phyloP scores from a whole-genome alignment of 2,329 filamentous ascomycete genomes.

The Pestalotiopsis sp. region DNA sequence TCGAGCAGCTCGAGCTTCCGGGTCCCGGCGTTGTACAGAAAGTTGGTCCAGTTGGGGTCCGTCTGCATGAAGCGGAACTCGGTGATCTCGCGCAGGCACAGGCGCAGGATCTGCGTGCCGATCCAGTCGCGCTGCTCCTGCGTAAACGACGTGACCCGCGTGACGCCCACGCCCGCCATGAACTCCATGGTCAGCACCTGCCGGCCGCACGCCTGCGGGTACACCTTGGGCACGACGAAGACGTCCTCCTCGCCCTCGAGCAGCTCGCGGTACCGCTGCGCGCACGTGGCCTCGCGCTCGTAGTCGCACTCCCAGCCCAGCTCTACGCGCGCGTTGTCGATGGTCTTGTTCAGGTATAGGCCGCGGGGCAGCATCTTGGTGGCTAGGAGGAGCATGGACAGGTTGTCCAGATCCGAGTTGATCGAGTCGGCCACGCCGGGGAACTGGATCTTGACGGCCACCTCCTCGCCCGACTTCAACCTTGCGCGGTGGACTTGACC shows the following conservation, averaged over 20 bases:
- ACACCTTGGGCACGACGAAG: conserved; percentile 80
- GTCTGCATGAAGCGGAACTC: conserved; percentile 99
- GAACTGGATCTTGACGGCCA: conserved; percentile 97
- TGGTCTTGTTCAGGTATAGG: conserved; percentile 94
- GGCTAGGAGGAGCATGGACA: conserved; percentile 87
- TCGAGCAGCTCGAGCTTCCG: conserved; percentile 87
- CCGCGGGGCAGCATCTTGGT: conserved; percentile 89
- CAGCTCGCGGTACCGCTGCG: conserved; percentile 73
- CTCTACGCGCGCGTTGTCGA: conserved; percentile 90
- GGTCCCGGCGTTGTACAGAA: conserved; percentile 78
- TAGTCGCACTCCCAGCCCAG: conserved; percentile 98
- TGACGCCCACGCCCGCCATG: conserved; percentile 84
- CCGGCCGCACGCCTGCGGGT: conserved; percentile 77
- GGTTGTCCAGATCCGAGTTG: conserved; percentile 92
- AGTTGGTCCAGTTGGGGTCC: conserved; percentile 99
- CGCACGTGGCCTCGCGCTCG: conserved; percentile 81
- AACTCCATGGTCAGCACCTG: conserved; percentile 93
- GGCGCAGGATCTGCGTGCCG: conserved; percentile 86
- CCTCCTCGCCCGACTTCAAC: conserved; percentile 72
- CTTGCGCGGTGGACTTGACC: conserved; percentile 91
- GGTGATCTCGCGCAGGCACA: conserved; percentile 89
- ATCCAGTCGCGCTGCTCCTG: conserved; percentile 95
- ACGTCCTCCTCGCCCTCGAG: conserved; percentile 73
- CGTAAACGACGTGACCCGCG: conserved; percentile 73
- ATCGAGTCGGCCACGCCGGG: conserved; percentile 95